Evolutionary conservation across 2,329 filamentous ascomycete species (phyloP), one percentile per base, ranked within the genome.

Genomic region (Hypoxylon sp.): DNA sequence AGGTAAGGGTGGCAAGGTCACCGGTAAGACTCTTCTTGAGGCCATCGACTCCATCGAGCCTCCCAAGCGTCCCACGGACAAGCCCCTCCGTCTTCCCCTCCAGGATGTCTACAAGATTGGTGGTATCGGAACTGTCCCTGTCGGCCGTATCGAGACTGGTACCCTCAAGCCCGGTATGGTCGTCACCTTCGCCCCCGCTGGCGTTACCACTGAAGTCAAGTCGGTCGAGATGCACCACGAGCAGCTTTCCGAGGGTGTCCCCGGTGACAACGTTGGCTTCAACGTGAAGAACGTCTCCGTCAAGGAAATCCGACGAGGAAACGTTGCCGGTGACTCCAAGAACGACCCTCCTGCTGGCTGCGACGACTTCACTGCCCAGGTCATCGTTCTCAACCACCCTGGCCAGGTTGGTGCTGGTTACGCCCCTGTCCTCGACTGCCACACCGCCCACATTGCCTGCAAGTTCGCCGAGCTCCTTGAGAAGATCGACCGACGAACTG

Each of bases 261-360:
- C 95, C 77, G 95, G 95, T 89, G 95, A 99, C 91, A 99, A 99
- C 87, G 95, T 99, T 81, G 95, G 95, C 75, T 99, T 99, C 93
- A 99, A 99, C 91, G 94, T 99, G 85, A 99, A 99, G 93, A 99
- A 99, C 95, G 95, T 99, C 77, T 98, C 95, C 82, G 95, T 99
- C 85, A 99, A 99, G 93, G 95, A 99, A 81, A 97, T 99, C 78
- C 95, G 95, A 83, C 95, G 95, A 96, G 95, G 95, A 78, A 98
- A 99, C 89, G 95, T 99, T 74, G 91, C 91, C 76, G 92, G 92
- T 92, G 95, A 99, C 92, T 94, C 91, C 88, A 99, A 99, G 93
- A 96, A 96, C 87, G 95, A 99, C 85, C 95, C 95, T 74, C 92
- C 95, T 69, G 79, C 83, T 78, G 95, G 86, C 76, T 88, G 87